Evolutionary conservation across 148 eudicot species (phyloP).

Genomic region (Rheum nobile): DNA sequence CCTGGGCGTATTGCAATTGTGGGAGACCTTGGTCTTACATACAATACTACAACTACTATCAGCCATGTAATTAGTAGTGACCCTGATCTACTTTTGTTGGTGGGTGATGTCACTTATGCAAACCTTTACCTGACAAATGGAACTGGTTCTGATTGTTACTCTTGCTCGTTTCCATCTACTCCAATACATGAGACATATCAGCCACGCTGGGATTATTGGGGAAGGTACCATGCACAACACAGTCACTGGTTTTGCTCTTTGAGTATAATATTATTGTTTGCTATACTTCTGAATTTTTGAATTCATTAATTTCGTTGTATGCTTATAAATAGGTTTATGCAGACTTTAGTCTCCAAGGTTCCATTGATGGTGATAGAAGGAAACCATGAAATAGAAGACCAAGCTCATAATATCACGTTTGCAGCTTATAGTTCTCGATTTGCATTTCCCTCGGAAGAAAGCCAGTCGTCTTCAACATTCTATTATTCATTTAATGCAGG

Average conservation of each 20-base stretch:
- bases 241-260: not conserved
- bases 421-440: slow-evolving; percentile 83
- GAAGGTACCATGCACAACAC: slow-evolving; percentile 33
- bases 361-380: slow-evolving; percentile 97
- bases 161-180: slow-evolving; percentile 73
- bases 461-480: slow-evolving; percentile 66
- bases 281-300: not conserved
- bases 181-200: slow-evolving; percentile 96
- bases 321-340: slow-evolving; percentile 58
- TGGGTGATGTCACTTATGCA: slow-evolving; percentile 85
- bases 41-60: slow-evolving; percentile 67
- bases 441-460: slow-evolving; percentile 89
- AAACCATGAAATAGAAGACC: slow-evolving; percentile 88
- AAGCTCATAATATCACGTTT: slow-evolving; percentile 57
- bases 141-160: slow-evolving; percentile 85
- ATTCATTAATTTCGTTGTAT: not conserved
- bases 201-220: slow-evolving; percentile 99
- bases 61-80: slow-evolving; percentile 54
- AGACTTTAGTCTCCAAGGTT: slow-evolving; percentile 59
- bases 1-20: slow-evolving; percentile 63
- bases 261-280: not conserved
- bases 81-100: slow-evolving; percentile 77
- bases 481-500: slow-evolving; percentile 97
- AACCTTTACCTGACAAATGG: slow-evolving; percentile 87
- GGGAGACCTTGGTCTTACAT: slow-evolving; percentile 89